These are phyloP conservation scores for Agaricus blazei DNA, from an alignment of 768 basidiomycete genomes.

Conservation along the genomic window DNA sequence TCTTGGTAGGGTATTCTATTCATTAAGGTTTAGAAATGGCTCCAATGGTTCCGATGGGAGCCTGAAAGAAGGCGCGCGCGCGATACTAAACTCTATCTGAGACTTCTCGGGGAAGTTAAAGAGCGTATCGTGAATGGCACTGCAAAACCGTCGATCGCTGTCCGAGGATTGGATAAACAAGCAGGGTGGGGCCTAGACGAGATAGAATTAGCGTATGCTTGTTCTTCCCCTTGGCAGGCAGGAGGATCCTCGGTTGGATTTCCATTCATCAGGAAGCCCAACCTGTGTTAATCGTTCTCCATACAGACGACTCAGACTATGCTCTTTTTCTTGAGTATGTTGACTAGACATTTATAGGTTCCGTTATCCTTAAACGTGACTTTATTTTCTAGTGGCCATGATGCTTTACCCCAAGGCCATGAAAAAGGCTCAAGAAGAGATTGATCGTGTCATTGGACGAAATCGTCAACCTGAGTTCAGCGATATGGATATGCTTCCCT, in stretches of 20 bases:
- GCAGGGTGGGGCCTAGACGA: constrained; percentile 33
- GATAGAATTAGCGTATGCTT: constrained; percentile 35
- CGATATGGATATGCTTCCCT: constrained; percentile 11
- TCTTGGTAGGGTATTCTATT: not conserved
- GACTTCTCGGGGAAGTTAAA: constrained; percentile 19
- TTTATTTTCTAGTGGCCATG: constrained; percentile 13
- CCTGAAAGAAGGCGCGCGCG: constrained; percentile 17
- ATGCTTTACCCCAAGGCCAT: constrained; percentile 13
- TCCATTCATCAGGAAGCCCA: no score
- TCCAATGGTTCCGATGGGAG: constrained; percentile 26
- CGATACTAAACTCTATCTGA: constrained; percentile 19
- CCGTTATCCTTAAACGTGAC: constrained; percentile 20
- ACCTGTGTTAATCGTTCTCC: no score
- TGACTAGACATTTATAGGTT: constrained; percentile 21
- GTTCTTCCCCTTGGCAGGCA: constrained; percentile 16
- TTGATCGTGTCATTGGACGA: constrained; percentile 13
- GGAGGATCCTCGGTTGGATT: no score
- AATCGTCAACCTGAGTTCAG: constrained; percentile 12
- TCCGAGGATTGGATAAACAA: constrained; percentile 34
- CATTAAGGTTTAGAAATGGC: constrained; percentile 12
- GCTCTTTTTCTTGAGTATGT: constrained; percentile 18
- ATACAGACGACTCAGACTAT: constrained; percentile 17
- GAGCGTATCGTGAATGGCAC: constrained; percentile 16
- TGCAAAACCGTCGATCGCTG: constrained; percentile 29
- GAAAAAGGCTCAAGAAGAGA: constrained; percentile 11